Base-by-base conservation (phyloP, 768 basidiomycete genomes). In the Thelephora ganbajun region DNA sequence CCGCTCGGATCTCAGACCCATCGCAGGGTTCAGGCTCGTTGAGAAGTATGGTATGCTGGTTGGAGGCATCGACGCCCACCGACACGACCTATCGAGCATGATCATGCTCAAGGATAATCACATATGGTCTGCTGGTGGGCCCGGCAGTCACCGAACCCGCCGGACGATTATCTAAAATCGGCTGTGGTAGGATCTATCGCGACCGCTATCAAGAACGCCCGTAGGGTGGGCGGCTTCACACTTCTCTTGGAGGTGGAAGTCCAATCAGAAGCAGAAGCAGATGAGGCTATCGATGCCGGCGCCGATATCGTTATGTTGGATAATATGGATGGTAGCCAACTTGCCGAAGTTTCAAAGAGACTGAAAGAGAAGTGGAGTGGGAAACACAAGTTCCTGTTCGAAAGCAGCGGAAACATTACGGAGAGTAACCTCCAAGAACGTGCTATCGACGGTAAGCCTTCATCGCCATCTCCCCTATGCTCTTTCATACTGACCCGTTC, bases 81-180 rank as follows among this genome's bases (percentile, higher is more conserved):
- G 96, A 19, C 83, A 96, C 55, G 93, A 98, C 63, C 72, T 98
- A n/a, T 92, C 88, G 23, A 88, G 86, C 61, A 98, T 99, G 96
- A 93, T 99, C 59, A 99, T 99, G 96, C 77, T 99, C 57, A 98
- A 98, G 65, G 96, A 99, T 57, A 99, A 99, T 61, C 96, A 99
- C 61, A 88, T 98, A 59, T 97, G 92, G 93, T 94, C 92, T 2
- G 86, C 82, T 37, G 92, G 92, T 82, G 58, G 51, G 71, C 46
- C 20, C n/a, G 14, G 39, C 39, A 7, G 9, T 9, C 39, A 22
- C 26, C 22, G 20, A 6, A 30, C 43, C 34, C 43, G 3, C 16
- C 11, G 5, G 18, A 37, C 26, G 22, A 30, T 3, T 48, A 20
- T 19, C 30, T n/a, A 9, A 30, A 30, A 30, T 30, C 26, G 26